A percentile compares a stretch with the other conserved stretches of the same genome.
Conservation (phyloP, 257 asterid species). For the Solanum chmielewskii region DNA sequence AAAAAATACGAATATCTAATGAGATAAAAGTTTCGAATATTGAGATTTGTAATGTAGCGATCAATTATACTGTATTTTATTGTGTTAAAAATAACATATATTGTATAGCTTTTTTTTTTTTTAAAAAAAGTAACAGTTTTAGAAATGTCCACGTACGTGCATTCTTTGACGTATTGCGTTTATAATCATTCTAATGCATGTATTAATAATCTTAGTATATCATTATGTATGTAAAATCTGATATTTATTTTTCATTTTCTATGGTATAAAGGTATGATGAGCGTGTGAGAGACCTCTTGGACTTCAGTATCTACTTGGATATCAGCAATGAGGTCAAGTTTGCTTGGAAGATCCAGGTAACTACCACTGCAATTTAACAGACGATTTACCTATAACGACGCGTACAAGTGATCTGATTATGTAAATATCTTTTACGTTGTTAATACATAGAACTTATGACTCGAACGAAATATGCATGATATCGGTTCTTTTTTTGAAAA, state of each 20-base stretch:
- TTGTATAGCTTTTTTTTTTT: accelerated
- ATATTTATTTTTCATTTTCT: not conserved
- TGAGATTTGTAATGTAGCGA: not conserved
- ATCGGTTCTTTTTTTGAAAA: not conserved
- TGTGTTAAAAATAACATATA: not conserved
- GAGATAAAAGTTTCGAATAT: not conserved
- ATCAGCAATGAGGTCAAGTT: conserved; percentile 95
- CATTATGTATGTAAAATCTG: not conserved
- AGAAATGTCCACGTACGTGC: not conserved
- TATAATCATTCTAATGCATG: not conserved
- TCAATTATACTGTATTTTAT: not conserved
- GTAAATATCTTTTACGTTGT: not conserved
- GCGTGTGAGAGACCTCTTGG: conserved; percentile 92
- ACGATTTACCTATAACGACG: not conserved
- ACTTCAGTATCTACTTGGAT: conserved; percentile 94
- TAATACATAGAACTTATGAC: not conserved
- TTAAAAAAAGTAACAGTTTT: not conserved
- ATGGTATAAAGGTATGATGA: conserved; percentile 53
- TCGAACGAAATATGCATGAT: not conserved
- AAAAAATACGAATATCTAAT: too few relatives aligned
- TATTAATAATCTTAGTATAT: not conserved
- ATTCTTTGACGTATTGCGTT: not conserved
- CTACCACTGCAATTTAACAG: not conserved
- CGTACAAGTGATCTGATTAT: not conserved
- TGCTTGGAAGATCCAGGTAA: conserved; percentile 74